Conservation (phyloP, 2,329 filamentous ascomycete genomes). For the Beauveria sp. region DNA sequence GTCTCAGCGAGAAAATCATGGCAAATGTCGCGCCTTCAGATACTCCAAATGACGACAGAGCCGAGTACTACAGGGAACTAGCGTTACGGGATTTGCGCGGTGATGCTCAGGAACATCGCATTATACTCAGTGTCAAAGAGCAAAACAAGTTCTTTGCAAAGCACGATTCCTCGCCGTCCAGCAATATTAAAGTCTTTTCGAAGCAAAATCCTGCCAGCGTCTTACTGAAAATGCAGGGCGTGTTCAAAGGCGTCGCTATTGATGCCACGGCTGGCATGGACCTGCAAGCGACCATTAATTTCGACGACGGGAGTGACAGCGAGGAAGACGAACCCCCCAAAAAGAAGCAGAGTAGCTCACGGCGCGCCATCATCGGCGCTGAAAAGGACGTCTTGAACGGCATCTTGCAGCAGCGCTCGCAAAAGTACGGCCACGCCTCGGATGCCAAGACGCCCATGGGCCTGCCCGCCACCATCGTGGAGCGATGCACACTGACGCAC, state of each 20-base stretch:
- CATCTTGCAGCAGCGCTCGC: conserved; percentile 52
- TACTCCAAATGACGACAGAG: conserved; percentile 51
- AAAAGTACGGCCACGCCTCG: conserved; percentile 44
- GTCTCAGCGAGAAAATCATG: conserved; percentile 87
- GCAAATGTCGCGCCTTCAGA: conserved; percentile 77
- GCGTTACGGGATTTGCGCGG: conserved; percentile 73
- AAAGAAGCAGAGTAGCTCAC: conserved; percentile 58
- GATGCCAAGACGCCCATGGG: conserved; percentile 47
- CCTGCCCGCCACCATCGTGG: conserved; percentile 44
- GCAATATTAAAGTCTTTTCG: conserved; percentile 48
- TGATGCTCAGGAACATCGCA: conserved; percentile 64
- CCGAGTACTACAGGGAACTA: conserved; percentile 68
- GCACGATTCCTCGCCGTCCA: conserved; percentile 39
- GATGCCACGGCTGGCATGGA: conserved; percentile 46
- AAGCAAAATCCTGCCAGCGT: conserved; percentile 64
- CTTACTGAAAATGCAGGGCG: conserved; percentile 53
- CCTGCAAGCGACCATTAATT: conserved; percentile 57
- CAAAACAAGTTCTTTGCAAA: conserved; percentile 75
- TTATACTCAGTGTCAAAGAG: conserved; percentile 81
- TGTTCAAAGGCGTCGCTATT: conserved; percentile 46
- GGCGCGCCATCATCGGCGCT: conserved; percentile 54
- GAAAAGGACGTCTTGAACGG: conserved; percentile 60
- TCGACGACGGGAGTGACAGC: conserved; percentile 63
- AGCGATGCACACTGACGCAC: conserved; percentile 63
- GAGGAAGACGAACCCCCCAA: conserved; percentile 48